These are phyloP conservation scores for Chlorociboria aeruginascens DNA, from an alignment of 495 filamentous ascomycete species.

Conservation along the genomic window DNA sequence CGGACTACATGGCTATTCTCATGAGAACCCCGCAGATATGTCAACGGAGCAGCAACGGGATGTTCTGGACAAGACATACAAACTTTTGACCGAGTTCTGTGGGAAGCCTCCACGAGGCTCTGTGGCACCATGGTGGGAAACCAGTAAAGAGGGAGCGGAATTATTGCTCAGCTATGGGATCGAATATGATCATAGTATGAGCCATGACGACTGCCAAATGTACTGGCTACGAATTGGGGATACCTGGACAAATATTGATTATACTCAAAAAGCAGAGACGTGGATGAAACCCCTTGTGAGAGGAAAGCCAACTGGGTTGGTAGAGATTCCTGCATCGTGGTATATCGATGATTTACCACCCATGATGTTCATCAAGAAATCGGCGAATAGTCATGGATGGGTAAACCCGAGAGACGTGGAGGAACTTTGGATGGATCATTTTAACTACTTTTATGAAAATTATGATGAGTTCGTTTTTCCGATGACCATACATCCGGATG, in stretches of 20 bases:
- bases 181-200: constrained; percentile 59
- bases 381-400: constrained; percentile 48
- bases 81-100: constrained; percentile 59
- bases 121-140: constrained; percentile 45
- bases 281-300: constrained; percentile 56
- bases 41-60: constrained; percentile 61
- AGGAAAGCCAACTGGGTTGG: constrained; percentile 40
- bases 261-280: constrained; percentile 42
- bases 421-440: constrained; percentile 38
- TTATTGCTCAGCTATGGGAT: constrained; percentile 57
- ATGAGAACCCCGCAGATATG: constrained; percentile 68
- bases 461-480: constrained; percentile 62
- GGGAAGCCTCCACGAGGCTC: constrained; percentile 49
- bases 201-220: constrained; percentile 53
- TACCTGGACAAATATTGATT: constrained; percentile 51
- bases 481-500: constrained; percentile 60
- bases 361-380: constrained; percentile 50
- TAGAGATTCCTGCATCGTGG: constrained; percentile 58
- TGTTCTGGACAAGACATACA: constrained; percentile 66
- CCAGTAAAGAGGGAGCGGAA: constrained; percentile 51
- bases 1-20: constrained; percentile 62
- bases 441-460: constrained; percentile 58
- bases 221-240: constrained; percentile 54
- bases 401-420: constrained; percentile 43
- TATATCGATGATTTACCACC: constrained; percentile 53